Evolutionary conservation across 1,139 yeast genomes (phyloP), one percentile per base, ranked within the genome.

Genomic region (Diutina neorugosa): DNA sequence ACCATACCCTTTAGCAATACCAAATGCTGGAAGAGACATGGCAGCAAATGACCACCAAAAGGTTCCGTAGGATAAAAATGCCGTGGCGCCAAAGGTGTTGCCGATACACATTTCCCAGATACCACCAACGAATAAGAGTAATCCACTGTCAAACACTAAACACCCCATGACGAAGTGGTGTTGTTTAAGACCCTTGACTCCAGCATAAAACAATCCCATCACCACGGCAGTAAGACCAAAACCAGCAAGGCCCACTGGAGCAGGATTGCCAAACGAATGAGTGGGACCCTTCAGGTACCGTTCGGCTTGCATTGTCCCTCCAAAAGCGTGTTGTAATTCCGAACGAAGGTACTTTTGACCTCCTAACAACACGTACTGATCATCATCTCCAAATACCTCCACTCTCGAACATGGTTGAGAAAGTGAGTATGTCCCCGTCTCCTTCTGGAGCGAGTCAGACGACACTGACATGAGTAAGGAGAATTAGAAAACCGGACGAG

Each of bases 41-140:
- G 67, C 62, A 51, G 70, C 73, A 60, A 66, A 79, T 1, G 70
- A 63, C 58, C 66, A 60, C 65, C 72, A 72, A 62, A 71, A 71
- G 9, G 69, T 65, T 37, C 74, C 76, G 55, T 65, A 70, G 55
- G 68, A 63, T 14, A 65, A 60, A 51, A 71, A 62, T 31, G 70
- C 66, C 4, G 71, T 70, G 5, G 71, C 73, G 42, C 71, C 75
- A 55, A 68, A 71, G 21, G 70, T 61, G 59, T 71, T 71, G 0
- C 67, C 68, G 9, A 14, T 21, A 16, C 34, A 21, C 48, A 44
- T 44, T 8, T 44, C 48, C 48, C 48, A 44, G 19, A 21, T n/a
- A 5, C 48, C 48, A 14, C 19, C 31, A 9, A 44, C 18, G n/a
- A 44, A 44, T n/a, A 44, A 44, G 14, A 16, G 19, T 2, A 44